A percentile compares a stretch with the other conserved stretches of the same genome.
Conservation (phyloP, 1,284 basidiomycete species). For the Leccinum pseudoinsigne region DNA sequence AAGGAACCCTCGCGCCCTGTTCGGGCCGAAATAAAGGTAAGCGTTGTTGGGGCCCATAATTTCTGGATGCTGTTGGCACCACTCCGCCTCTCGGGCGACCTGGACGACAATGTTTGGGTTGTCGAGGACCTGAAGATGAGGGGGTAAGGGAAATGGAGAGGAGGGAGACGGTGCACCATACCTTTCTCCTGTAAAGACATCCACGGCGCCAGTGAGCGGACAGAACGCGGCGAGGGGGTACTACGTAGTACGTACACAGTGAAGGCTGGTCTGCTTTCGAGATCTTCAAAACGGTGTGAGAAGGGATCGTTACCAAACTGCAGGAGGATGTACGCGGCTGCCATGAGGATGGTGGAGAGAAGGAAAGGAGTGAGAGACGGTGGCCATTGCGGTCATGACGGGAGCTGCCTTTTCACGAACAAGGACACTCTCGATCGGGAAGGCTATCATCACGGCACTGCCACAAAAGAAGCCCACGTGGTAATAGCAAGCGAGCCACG, state of each 20-base stretch:
- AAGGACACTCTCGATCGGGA: conserved; percentile 34
- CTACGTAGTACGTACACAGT: conserved; percentile 50
- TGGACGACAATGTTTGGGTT: conserved; percentile 61
- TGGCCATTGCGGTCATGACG: conserved; percentile 8
- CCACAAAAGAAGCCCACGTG: conserved; percentile 35
- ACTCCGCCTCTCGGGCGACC: conserved; percentile 59
- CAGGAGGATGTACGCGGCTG: conserved; percentile 48
- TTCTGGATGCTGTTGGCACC: conserved; percentile 61
- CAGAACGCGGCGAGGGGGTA: not conserved
- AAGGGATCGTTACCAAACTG: conserved; percentile 66
- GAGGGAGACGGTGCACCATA: conserved; percentile 1
- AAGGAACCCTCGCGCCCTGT: conserved; percentile 56
- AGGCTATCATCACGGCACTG: conserved; percentile 30
- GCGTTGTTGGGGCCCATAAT: conserved; percentile 73
- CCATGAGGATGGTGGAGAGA: conserved; percentile 33
- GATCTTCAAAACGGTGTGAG: conserved; percentile 59
- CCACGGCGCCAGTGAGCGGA: conserved; percentile 9
- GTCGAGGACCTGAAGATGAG: conserved; percentile 42
- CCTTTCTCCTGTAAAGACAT: conserved; percentile 16
- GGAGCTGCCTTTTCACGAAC: conserved; percentile 35
- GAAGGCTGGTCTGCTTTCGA: conserved; percentile 61
- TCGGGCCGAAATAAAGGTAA: conserved; percentile 71
- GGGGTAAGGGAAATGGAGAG: not conserved
- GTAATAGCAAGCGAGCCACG: conserved; percentile 27
- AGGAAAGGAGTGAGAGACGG: conserved; percentile 18